Base-by-base conservation (phyloP, 2,329 filamentous ascomycete species). In the Colletotrichum eleusines region DNA sequence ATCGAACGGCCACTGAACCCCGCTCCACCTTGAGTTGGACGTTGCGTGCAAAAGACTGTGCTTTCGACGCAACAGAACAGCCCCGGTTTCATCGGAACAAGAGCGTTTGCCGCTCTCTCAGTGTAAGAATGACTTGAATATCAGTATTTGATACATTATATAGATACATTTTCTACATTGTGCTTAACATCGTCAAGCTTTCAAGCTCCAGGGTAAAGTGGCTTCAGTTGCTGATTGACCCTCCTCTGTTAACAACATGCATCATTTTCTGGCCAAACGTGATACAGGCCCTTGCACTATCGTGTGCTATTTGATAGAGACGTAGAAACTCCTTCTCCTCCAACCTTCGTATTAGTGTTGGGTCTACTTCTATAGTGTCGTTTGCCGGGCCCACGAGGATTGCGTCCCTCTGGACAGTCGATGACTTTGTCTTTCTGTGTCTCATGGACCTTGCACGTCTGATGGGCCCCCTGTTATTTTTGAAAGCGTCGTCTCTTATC, bases 241-340 rank as follows among this genome's bases (percentile, higher is more conserved):
- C 48, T 58, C 33, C 35, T 58, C 35, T 31, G 42, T 0, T 35
- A 5, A 69, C 16, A 20, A 44, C 44, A 16, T 54, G 40, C 31
- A 69, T 28, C 35, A 69, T 44, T 18, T 31, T 64, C 7, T 62
- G 60, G 23, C 63, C 60, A 18, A 68, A 54, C 2, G 33, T 31
- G 16, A 69, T 6, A 31, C 66, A 69, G 5, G 61, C 61, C 16
- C 53, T 69, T 16, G 66, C 66, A 18, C 66, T 38, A 26, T 65
- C 64, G 14, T 65, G 53, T 8, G 63, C 26, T 7, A 28, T 2
- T n/a, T 38, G 26, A 8, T 51, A 18, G 5, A 69, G 51, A 12
- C 38, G 44, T 53, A 59, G 31, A 12, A 58, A 18, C 5, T 69
- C 26, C 5, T 57, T 35, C 12, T 51, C 50, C 28, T 58, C 60